Evolutionary conservation across 352 stramenopile species (phyloP), one percentile per base, ranked within the genome.

Genomic region (Globisporangium sylvaticum): DNA sequence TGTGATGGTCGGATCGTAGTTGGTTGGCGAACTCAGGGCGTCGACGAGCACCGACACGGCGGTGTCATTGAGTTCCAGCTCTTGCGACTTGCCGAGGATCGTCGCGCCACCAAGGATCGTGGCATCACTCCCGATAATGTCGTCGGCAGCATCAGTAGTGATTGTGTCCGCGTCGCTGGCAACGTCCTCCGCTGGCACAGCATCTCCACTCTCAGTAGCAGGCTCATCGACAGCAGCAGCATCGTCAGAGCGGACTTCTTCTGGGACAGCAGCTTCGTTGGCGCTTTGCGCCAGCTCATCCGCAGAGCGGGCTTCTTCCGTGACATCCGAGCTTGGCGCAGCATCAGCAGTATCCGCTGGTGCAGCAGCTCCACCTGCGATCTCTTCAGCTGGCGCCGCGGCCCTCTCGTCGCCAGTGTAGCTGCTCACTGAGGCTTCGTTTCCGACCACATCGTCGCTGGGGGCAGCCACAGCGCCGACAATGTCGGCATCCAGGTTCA

Each of bases 1-100:
- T 3, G 24, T 74, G 65, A 85, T 72, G 20, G 72, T 56, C 8
- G 68, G 63, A 31, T 53, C 62, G 67, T 84, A 86, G 55, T 69
- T 71, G 24, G 50, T 74, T 39, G 66, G 44, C 46, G 74, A 73
- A 54, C 74, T 56, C 6, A 75, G 64, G 20, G 75, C 76, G 57
- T 86, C 50, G 31, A 81, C 69, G 27, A 86, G 72, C 50, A 80
- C 37, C 24, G 44, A 48, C 34, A 69, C 58, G 18, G 50, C 64
- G 25, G 34, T 44, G 31, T 65, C n/a, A 27, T 60, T 48, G 32
- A 65, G 22, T 6, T 37, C 29, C 31, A 65, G 22, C n/a, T 48
- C 56, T 31, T 55, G 42, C 64, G 57, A 65, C 18, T 46, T 37
- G 9, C 64, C 58, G 42, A 69, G 32, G n/a, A 57, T 24, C n/a